Conservation (phyloP, 208 protist species). For the Porcisia deanei region DNA sequence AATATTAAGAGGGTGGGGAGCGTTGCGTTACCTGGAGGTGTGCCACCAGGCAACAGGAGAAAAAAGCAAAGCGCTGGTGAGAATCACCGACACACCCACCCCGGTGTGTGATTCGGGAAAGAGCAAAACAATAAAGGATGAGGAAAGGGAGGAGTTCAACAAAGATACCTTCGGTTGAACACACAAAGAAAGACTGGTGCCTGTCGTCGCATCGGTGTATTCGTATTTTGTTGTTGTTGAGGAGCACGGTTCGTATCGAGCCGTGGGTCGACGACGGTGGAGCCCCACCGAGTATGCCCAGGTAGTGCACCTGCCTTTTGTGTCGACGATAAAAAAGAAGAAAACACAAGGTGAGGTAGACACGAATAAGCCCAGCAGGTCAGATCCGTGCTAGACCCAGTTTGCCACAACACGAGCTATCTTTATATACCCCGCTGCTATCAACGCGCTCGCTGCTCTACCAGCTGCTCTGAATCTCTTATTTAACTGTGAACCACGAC, state of each 20-base stretch:
- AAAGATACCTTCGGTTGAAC: neutral
- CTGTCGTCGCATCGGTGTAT: neutral
- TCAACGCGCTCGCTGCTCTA: no score
- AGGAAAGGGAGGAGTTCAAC: neutral
- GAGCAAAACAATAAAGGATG: neutral
- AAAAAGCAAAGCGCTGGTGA: neutral
- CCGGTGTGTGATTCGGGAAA: neutral
- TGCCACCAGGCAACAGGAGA: neutral
- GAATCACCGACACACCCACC: neutral
- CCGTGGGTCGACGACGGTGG: neutral
- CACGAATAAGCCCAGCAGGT: neutral
- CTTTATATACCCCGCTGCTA: no score
- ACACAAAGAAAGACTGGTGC: neutral
- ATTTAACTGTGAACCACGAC: no score
- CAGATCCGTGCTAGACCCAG: neutral
- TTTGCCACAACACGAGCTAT: neutral
- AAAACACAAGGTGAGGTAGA: neutral
- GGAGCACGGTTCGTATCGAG: neutral
- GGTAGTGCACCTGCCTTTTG: neutral
- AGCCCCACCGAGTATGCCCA: neutral
- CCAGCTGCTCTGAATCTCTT: no score
- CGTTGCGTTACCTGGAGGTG: neutral
- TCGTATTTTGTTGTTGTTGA: no score
- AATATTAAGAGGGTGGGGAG: neutral
- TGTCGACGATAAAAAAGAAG: neutral